Percentiles rank a stretch among this genome's conserved stretches.
These are phyloP conservation scores for Moringa oleifera DNA, from an alignment of 345 rosid genomes.

Conservation along the genomic window DNA sequence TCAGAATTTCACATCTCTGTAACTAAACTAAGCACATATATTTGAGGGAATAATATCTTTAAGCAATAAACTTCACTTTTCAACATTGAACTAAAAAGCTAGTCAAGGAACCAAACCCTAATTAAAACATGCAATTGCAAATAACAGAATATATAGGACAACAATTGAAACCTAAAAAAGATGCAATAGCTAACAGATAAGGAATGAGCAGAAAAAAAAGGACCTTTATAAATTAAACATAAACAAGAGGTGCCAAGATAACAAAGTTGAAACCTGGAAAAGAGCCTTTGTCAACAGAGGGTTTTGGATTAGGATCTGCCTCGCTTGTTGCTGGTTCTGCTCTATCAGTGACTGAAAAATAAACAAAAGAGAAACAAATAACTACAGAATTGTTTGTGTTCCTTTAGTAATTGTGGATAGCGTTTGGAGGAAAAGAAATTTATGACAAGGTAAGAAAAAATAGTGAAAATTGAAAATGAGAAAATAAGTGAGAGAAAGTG, in stretches of 20 bases:
- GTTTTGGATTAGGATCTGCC: constrained; percentile 73
- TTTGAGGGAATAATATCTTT: no score
- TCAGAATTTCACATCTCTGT: no score
- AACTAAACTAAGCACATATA: no score
- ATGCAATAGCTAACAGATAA: not conserved
- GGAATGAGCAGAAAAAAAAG: not conserved
- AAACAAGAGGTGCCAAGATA: constrained; percentile 1
- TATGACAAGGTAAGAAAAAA: constrained; percentile 1
- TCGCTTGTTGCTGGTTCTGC: constrained; percentile 88
- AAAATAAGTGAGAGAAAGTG: constrained; percentile 6
- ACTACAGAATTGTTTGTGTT: not conserved
- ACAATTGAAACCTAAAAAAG: not conserved
- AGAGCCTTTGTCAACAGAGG: constrained; percentile 88
- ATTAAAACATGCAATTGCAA: not conserved
- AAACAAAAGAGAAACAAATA: not conserved
- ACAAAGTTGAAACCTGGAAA: constrained; percentile 57
- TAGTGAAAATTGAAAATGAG: not conserved
- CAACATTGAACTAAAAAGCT: no score
- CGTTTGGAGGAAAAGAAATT: constrained; percentile 4
- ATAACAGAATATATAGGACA: no score
- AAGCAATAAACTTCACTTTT: no score
- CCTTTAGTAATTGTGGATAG: not conserved
- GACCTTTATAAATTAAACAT: not conserved
- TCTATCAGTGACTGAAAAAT: constrained; percentile 64
- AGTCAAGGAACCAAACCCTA: not conserved